These are phyloP conservation scores for Umbilicus rupestris DNA, from an alignment of 164 flowering plant species.

Conservation along the genomic window DNA sequence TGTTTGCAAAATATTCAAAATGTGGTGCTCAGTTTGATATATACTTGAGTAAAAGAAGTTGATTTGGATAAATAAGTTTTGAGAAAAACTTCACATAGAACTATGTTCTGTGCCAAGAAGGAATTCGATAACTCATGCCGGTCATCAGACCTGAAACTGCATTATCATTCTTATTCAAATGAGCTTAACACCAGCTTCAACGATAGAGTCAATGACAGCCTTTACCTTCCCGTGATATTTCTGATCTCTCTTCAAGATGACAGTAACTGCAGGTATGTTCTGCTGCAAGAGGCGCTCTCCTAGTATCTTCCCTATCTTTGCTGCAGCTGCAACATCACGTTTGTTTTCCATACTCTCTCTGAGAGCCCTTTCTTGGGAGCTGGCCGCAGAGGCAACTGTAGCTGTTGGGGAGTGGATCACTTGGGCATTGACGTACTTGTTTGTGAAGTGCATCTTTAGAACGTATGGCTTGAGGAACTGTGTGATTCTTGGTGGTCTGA, in stretches of 20 bases:
- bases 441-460: conserved; percentile 77
- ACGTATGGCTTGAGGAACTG: conserved; percentile 73
- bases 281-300: conserved; percentile 60
- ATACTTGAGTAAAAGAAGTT: neutral
- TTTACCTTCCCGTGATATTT: conserved; percentile 80
- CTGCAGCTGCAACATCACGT: conserved; percentile 79
- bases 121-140: neutral
- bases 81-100: neutral
- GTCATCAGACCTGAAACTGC: too few relatives aligned
- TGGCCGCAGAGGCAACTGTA: conserved; percentile 68
- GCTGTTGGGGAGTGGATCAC: conserved; percentile 78
- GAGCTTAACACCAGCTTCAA: conserved; percentile 60
- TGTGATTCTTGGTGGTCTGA: conserved; percentile 40
- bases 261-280: conserved; percentile 64
- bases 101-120: neutral
- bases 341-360: conserved; percentile 44
- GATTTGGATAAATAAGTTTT: neutral
- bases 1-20: neutral
- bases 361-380: conserved; percentile 68
- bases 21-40: neutral
- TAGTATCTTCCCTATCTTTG: conserved; percentile 63
- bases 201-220: conserved; percentile 65
- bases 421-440: conserved; percentile 72
- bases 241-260: conserved; percentile 61
- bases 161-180: conserved; percentile 15